Evolutionary conservation across 305 asterid species (phyloP).

Genomic region (Coffea humblotiana): DNA sequence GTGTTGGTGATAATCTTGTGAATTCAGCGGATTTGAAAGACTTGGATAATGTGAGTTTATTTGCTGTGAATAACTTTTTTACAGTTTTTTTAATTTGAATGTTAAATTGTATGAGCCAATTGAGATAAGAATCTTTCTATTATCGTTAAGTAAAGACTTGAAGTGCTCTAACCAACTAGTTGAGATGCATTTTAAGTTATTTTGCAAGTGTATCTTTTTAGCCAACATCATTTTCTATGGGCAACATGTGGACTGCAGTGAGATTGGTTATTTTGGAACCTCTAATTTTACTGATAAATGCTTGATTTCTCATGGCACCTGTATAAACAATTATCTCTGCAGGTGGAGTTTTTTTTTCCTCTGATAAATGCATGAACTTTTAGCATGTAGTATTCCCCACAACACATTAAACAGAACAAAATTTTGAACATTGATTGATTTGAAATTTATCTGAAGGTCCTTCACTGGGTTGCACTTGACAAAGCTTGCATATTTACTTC

Average conservation of each 20-base stretch:
- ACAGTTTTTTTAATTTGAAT: not conserved
- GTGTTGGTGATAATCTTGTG: constrained; percentile 30
- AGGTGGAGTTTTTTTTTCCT: not conserved
- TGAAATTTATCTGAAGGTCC: not conserved
- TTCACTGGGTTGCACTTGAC: not conserved
- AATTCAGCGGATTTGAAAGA: constrained; percentile 35
- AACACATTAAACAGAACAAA: not conserved
- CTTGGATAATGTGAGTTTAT: constrained; percentile 43
- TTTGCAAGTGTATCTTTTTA: not conserved
- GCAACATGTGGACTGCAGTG: not conserved
- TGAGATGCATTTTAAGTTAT: not conserved
- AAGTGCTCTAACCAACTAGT: not conserved
- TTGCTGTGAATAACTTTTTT: constrained; percentile 18
- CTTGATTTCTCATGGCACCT: not conserved
- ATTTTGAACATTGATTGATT: not conserved
- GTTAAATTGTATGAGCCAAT: not conserved
- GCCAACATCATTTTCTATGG: not conserved
- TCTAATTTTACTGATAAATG: not conserved
- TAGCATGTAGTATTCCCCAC: not conserved
- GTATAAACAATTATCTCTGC: not conserved
- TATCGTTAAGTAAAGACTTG: not conserved
- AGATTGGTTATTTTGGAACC: no score
- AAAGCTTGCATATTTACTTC: not conserved
- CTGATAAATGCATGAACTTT: not conserved
- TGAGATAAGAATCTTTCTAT: not conserved